Percentiles rank a stretch among this genome's conserved stretches.
Conservation (phyloP, 257 asterid species). For the Lycium ferocissimum region DNA sequence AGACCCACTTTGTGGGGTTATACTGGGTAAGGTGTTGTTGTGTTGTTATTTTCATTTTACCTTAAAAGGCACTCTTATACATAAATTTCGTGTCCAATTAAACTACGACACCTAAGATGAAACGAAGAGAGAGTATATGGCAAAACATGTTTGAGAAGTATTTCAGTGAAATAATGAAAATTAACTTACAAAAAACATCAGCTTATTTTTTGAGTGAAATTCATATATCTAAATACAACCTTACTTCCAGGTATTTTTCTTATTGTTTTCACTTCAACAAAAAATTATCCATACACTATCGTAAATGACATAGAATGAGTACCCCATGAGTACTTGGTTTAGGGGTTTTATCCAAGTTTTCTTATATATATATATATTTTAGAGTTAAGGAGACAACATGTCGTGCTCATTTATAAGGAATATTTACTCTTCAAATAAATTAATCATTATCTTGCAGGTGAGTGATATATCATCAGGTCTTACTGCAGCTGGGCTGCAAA, state of each 20-base stretch:
- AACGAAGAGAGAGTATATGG: background rate
- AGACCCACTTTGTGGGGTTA: too few relatives aligned
- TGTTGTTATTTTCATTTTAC: background rate
- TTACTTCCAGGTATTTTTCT: background rate
- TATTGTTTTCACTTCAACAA: background rate
- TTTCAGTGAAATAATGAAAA: background rate
- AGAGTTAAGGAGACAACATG: background rate
- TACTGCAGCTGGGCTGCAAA: background rate
- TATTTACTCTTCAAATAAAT: slow-evolving; percentile 4
- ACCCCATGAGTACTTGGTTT: background rate
- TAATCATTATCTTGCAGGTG: slow-evolving; percentile 14
- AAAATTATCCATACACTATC: background rate
- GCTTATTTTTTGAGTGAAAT: background rate
- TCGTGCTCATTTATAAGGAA: background rate
- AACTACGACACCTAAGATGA: background rate
- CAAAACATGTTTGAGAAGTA: background rate
- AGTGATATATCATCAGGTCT: background rate
- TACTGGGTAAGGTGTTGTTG: too few relatives aligned
- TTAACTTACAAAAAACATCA: background rate
- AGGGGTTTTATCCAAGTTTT: background rate
- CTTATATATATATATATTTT: background rate
- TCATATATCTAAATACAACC: background rate
- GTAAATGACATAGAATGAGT: background rate
- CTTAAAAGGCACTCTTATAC: background rate
- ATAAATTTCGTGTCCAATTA: background rate